Percentiles rank a stretch among this genome's conserved stretches.
phyloP scores from a whole-genome alignment of 805 yeast genomes.

The Pichia californica region DNA sequence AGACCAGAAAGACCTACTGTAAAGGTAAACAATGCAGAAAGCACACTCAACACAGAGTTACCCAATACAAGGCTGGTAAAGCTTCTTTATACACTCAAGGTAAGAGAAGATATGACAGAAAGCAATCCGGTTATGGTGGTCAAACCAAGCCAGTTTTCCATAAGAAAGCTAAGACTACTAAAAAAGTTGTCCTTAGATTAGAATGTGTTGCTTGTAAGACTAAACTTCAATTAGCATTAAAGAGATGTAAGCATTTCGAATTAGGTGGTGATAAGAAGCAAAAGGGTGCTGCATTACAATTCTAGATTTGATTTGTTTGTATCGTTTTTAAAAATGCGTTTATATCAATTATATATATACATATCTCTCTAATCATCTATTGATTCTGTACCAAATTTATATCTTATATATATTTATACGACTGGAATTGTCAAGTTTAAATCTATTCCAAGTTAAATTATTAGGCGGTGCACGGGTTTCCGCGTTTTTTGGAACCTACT shows the following conservation, averaged over 20 bases:
- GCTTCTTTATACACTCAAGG: slow-evolving; percentile 99
- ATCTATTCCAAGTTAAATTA: too few species aligned
- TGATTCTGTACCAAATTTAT: too few species aligned
- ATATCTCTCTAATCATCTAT: too few species aligned
- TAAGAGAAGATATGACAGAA: slow-evolving; percentile 99
- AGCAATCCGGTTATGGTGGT: slow-evolving; percentile 99
- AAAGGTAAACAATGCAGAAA: slow-evolving; percentile 98
- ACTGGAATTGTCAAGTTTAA: too few species aligned
- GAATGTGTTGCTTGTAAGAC: slow-evolving; percentile 99
- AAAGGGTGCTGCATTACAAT: slow-evolving; percentile 99
- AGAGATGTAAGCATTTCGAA: slow-evolving; percentile 99
- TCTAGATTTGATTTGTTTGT: slow-evolving; percentile 44
- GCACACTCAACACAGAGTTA: slow-evolving; percentile 99
- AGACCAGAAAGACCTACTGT: slow-evolving; percentile 99
- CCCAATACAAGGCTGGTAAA: slow-evolving; percentile 99
- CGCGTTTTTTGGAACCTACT: too few species aligned
- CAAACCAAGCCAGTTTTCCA: slow-evolving; percentile 99
- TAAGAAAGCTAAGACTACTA: slow-evolving; percentile 99
- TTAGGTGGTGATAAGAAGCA: slow-evolving; percentile 99
- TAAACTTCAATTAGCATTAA: slow-evolving; percentile 94
- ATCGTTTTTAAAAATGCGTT: slow-evolving; percentile 1
- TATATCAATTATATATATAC: too few species aligned
- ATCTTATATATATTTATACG: too few species aligned
- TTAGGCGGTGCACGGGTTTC: too few species aligned
- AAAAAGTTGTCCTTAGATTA: slow-evolving; percentile 98